Evolutionary conservation across 2,329 filamentous ascomycete species (phyloP).

Genomic region (Orbilia javanica): DNA sequence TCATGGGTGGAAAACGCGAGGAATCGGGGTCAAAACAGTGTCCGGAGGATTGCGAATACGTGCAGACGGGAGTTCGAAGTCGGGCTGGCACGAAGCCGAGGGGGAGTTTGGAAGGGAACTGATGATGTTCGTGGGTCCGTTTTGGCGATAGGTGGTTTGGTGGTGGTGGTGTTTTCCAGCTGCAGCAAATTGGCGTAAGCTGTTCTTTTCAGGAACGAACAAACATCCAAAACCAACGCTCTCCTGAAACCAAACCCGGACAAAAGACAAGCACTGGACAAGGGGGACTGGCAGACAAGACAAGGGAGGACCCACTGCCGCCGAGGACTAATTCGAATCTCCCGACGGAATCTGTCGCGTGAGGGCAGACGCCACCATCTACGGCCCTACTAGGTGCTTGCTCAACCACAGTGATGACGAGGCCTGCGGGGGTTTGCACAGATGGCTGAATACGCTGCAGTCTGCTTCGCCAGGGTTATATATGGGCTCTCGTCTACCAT

Average conservation of each 20-base stretch:
- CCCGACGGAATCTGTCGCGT: conserved; percentile 22
- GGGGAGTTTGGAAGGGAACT: conserved; percentile 2
- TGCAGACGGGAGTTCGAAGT: background rate
- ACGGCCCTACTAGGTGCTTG: background rate
- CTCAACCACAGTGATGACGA: conserved; percentile 10
- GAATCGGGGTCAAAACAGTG: conserved; percentile 13
- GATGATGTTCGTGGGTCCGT: conserved; percentile 15
- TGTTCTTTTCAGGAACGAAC: conserved; percentile 35
- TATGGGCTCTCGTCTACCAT: background rate
- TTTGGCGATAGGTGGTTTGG: conserved; percentile 6
- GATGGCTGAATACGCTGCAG: conserved; percentile 15
- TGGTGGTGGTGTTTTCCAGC: conserved; percentile 19
- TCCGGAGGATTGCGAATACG: background rate
- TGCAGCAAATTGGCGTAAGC: conserved; percentile 43
- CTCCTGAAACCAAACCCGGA: conserved; percentile 30
- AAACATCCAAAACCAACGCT: background rate
- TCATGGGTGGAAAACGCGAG: conserved; percentile 41
- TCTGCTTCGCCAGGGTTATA: background rate
- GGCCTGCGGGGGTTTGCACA: conserved; percentile 6
- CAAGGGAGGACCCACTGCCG: conserved; percentile 8
- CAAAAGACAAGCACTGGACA: conserved; percentile 1
- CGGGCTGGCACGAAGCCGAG: conserved; percentile 29
- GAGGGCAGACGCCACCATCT: background rate
- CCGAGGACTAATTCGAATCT: background rate
- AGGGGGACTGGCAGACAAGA: background rate